Evolutionary conservation across 768 basidiomycete genomes (phyloP).

Genomic region (Psilocybe tampanensis): DNA sequence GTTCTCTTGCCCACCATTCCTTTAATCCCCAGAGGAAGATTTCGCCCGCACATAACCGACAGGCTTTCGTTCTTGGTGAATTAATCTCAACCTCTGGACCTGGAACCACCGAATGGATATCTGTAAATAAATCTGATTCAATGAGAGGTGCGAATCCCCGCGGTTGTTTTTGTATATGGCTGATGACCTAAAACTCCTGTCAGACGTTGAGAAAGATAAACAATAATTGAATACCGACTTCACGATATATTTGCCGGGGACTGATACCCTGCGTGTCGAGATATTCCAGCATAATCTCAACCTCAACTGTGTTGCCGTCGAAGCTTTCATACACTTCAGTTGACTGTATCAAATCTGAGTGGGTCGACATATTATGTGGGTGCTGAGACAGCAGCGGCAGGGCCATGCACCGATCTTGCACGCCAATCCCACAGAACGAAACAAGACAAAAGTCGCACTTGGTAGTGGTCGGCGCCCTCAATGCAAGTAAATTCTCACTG

Average conservation of each 20-base stretch:
- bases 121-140: conserved; percentile 70
- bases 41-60: conserved; percentile 74
- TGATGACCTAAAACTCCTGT: conserved; percentile 53
- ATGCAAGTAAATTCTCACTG: conserved; percentile 76
- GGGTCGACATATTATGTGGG: conserved; percentile 66
- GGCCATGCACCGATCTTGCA: conserved; percentile 74
- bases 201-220: too few relatives aligned
- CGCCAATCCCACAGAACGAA: conserved; percentile 80
- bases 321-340: conserved; percentile 82
- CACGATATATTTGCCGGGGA: conserved; percentile 76
- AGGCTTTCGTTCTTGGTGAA: conserved; percentile 62
- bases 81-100: conserved; percentile 58
- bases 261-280: conserved; percentile 60
- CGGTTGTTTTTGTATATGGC: conserved; percentile 61
- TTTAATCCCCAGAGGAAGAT: conserved; percentile 74
- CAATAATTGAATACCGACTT: conserved; percentile 43
- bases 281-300: conserved; percentile 85
- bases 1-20: conserved; percentile 85
- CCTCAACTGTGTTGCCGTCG: conserved; percentile 75
- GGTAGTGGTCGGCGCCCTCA: conserved; percentile 74
- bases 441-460: conserved; percentile 85
- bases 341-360: conserved; percentile 79
- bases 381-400: conserved; percentile 58
- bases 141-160: conserved; percentile 66
- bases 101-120: conserved; percentile 60